A percentile compares a stretch with the other conserved stretches of the same genome.
Evolutionary conservation across 208 protist species (phyloP).

Genomic region (Trypanosoma rangeli): DNA sequence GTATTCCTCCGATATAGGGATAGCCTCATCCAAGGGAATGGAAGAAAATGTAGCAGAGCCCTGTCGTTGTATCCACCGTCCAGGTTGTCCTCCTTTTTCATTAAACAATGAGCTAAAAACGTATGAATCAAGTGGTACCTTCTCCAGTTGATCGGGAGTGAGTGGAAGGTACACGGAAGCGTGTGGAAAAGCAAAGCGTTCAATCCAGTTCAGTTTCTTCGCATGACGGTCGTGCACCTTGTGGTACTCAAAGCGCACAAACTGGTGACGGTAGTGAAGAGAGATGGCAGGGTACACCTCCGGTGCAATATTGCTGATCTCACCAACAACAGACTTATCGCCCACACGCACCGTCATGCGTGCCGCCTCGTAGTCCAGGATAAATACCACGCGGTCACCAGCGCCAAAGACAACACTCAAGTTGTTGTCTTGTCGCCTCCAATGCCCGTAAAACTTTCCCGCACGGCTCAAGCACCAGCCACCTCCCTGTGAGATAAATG

Average conservation of each 20-base stretch:
- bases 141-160: slow-evolving; percentile 37
- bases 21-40: background rate
- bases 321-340: slow-evolving; percentile 76
- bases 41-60: background rate
- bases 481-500: slow-evolving; percentile 91
- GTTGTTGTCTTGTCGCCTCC: slow-evolving; percentile 72
- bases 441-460: slow-evolving; percentile 94
- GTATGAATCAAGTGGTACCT: slow-evolving; percentile 68
- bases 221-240: slow-evolving; percentile 56
- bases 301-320: slow-evolving; percentile 80
- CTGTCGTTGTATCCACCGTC: background rate
- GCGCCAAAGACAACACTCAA: slow-evolving; percentile 77
- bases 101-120: slow-evolving; percentile 72
- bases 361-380: slow-evolving; percentile 85
- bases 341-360: slow-evolving; percentile 88
- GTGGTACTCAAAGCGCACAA: slow-evolving; percentile 91
- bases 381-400: slow-evolving; percentile 85
- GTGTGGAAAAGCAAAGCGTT: slow-evolving; percentile 56
- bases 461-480: slow-evolving; percentile 92
- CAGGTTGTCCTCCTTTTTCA: slow-evolving; percentile 8
- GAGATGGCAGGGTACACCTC: slow-evolving; percentile 92
- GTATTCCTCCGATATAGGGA: slow-evolving; percentile 33
- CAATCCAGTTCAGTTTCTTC: slow-evolving; percentile 67
- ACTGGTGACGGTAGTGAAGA: slow-evolving; percentile 91
- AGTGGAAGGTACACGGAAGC: slow-evolving; percentile 66